Base-by-base conservation (phyloP, 2,329 filamentous ascomycete genomes). In the Phialemoniopsis sp. region DNA sequence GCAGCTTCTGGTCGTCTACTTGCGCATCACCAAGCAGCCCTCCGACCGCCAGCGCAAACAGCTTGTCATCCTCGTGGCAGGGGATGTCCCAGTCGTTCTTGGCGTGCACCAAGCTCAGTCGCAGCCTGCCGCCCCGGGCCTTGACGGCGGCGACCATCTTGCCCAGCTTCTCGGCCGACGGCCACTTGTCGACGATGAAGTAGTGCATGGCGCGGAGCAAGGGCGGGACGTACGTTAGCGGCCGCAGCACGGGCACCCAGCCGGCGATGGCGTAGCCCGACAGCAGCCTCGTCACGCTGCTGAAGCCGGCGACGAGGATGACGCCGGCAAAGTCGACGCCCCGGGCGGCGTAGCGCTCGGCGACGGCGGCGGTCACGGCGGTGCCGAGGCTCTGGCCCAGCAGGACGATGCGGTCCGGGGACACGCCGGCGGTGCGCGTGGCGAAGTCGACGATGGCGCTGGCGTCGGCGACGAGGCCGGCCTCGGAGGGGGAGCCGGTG, bases 321-420 rank as follows among this genome's bases (percentile, higher is more conserved):
- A 95, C 70, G 13, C 86, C 86, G 1, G 87, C 89, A 53, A 95
- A 94, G 19, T 85, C 79, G 33, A 80, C 67, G 5, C 71, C 74
- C 39, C 68, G 64, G 21, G 6, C 21, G 21, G 21, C 74, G 51
- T 86, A 90, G 40, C 80, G 74, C 52, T 95, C 82, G 2, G 80
- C 82, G 2, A 87, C 80, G 3, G 80, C 90, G 34, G 82, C 76
- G 6, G 84, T 80, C 2, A 96, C 87, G 1, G 87, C 90, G 1
- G 91, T 95, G 17, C 91, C 91, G 1, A 97, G 74, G 52, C 86
- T 93, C 52, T 96, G 90, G 14, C 90, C 91, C 4, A 94, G 67
- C 19, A 96, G 70, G 4, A 91, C 80, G 46, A 95, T 93, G 18
- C 81, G 81, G 30, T 76, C 73, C 0, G 88, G 66, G 0, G 85